Evolutionary conservation across 495 filamentous ascomycete genomes (phyloP).

Genomic region (Trichoderma erinaceum): DNA sequence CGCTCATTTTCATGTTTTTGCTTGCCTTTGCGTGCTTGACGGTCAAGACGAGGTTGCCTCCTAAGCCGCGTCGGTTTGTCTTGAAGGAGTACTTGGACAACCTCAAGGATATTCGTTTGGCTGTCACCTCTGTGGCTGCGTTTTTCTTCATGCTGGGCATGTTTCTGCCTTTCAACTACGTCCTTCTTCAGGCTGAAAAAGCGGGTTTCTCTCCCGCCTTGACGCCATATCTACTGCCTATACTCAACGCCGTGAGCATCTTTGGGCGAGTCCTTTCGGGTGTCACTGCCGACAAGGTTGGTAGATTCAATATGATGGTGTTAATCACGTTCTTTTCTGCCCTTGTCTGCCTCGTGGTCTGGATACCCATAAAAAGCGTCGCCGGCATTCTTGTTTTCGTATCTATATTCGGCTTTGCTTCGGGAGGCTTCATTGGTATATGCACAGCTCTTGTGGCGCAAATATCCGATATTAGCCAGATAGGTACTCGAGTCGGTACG

Average conservation of each 20-base stretch:
- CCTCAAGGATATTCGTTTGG: conserved; percentile 53
- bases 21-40: conserved; percentile 58
- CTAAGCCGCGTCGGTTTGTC: conserved; percentile 46
- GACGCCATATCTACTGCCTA: conserved; percentile 60
- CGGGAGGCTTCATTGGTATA: conserved; percentile 65
- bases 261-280: conserved; percentile 70
- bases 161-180: conserved; percentile 68
- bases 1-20: conserved; percentile 62
- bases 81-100: conserved; percentile 53
- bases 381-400: conserved; percentile 60
- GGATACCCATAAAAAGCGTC: conserved; percentile 54
- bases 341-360: conserved; percentile 62
- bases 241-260: conserved; percentile 67
- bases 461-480: conserved; percentile 65
- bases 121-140: conserved; percentile 40
- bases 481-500: conserved; percentile 66
- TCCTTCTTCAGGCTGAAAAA: conserved; percentile 51
- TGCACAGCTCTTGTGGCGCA: conserved; percentile 52
- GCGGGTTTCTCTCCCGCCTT: conserved; percentile 55
- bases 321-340: conserved; percentile 52
- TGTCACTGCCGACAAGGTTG: conserved; percentile 64
- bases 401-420: conserved; percentile 64
- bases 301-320: conserved; percentile 69
- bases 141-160: conserved; percentile 68
- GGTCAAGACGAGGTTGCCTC: conserved; percentile 58